These are phyloP conservation scores for Cyberlindnera saturnus DNA, from an alignment of 805 yeast genomes.

Conservation along the genomic window DNA sequence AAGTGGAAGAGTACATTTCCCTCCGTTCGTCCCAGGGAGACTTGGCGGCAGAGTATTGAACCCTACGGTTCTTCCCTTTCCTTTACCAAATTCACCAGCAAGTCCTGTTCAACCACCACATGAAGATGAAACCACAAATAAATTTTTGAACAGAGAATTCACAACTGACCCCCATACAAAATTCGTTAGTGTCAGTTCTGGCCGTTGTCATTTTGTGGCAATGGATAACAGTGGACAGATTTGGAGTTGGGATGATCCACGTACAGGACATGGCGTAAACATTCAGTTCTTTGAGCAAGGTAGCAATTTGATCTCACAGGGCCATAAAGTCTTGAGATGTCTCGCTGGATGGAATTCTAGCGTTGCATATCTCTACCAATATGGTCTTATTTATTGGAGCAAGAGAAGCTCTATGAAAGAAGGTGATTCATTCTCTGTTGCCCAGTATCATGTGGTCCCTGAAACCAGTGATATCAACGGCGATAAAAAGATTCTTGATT, in stretches of 20 bases:
- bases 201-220: constrained; percentile 60
- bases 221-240: constrained; percentile 42
- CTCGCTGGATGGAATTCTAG: constrained; percentile 66
- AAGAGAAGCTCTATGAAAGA: constrained; percentile 24
- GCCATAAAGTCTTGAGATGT: constrained; percentile 36
- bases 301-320: constrained; percentile 22
- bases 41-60: constrained; percentile 2
- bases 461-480: constrained; percentile 31
- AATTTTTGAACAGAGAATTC: constrained; percentile 12
- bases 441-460: constrained; percentile 37
- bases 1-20: neutral
- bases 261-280: constrained; percentile 35
- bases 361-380: constrained; percentile 39
- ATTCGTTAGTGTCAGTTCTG: constrained; percentile 49
- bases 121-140: constrained; percentile 3
- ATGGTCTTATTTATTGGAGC: constrained; percentile 52
- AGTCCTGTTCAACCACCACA: neutral
- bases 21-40: constrained; percentile 1
- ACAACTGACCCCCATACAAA: constrained; percentile 19
- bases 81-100: neutral
- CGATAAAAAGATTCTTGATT: constrained; percentile 40
- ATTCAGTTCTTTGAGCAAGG: constrained; percentile 30
- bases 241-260: constrained; percentile 57
- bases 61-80: neutral
- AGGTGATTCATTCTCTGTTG: constrained; percentile 28